Percentiles rank a stretch among this genome's conserved stretches.
These are phyloP conservation scores for Gossypium sturtianum DNA, from an alignment of 345 rosid species.

Conservation along the genomic window DNA sequence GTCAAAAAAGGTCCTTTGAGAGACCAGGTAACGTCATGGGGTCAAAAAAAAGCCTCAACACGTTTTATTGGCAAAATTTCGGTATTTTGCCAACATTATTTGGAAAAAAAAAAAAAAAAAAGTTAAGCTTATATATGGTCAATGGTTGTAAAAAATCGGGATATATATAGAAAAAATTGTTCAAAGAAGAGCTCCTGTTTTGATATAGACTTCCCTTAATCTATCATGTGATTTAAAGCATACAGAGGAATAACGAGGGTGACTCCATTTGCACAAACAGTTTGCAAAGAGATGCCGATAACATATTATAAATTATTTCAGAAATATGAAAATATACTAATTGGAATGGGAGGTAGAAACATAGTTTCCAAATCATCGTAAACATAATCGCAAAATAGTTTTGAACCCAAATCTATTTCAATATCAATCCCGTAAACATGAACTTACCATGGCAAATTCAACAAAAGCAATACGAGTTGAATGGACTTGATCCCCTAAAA, in stretches of 20 bases:
- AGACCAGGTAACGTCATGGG: background rate
- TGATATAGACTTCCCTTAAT: background rate
- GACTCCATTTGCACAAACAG: background rate
- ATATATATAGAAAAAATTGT: background rate
- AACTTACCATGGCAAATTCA: slow-evolving; percentile 77
- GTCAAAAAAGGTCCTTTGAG: background rate
- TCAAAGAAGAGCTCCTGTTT: background rate
- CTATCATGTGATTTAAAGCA: background rate
- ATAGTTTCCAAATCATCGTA: slow-evolving; percentile 7
- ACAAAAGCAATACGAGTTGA: slow-evolving; percentile 86
- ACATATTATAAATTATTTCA: background rate
- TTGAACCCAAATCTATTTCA: background rate
- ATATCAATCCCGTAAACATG: background rate
- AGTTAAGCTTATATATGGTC: background rate
- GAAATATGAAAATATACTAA: background rate
- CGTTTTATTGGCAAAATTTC: background rate
- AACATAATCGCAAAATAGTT: background rate
- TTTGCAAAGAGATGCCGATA: background rate
- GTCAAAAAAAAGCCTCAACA: background rate
- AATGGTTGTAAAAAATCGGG: background rate
- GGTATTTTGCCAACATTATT: too few relatives aligned
- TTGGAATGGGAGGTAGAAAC: background rate
- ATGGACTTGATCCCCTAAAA: slow-evolving; percentile 77
- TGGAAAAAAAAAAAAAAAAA: too few relatives aligned
- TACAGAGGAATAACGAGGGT: background rate